Conservation (phyloP, 2,329 filamentous ascomycete species). For the Xylaria sp. region DNA sequence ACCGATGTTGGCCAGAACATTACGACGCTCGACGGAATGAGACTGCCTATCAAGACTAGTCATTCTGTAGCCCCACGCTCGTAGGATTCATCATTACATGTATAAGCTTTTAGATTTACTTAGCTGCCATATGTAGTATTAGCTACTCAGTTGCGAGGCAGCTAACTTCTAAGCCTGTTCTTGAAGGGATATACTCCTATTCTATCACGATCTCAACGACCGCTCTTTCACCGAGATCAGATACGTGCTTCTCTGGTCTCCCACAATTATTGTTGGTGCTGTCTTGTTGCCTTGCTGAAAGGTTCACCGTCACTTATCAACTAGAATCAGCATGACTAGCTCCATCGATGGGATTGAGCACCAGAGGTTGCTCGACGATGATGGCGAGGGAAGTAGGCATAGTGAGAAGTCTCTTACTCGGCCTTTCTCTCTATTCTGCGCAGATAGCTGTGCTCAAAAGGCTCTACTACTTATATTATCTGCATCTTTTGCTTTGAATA, state of each 20-base stretch:
- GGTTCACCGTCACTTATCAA: neutral
- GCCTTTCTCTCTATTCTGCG: neutral
- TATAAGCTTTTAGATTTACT: no score
- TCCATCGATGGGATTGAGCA: conserved; percentile 16
- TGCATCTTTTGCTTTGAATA: neutral
- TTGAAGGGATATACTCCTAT: neutral
- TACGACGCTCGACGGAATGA: neutral
- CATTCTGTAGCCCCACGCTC: neutral
- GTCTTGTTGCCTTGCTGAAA: neutral
- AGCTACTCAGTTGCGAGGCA: neutral
- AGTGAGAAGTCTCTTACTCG: conserved; percentile 2
- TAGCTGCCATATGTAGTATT: no score
- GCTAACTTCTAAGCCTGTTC: neutral
- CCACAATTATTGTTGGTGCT: neutral
- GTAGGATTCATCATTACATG: neutral
- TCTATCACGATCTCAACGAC: neutral
- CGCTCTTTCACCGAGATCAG: neutral
- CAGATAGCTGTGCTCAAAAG: neutral
- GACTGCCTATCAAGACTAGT: neutral
- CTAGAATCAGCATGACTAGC: neutral
- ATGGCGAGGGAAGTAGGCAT: neutral
- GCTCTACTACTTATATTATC: neutral
- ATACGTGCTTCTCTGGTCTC: neutral
- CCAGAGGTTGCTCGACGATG: conserved; percentile 1
- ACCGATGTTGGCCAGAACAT: neutral